Conservation (phyloP, 495 filamentous ascomycete genomes). For the Penicillium paxilli region DNA sequence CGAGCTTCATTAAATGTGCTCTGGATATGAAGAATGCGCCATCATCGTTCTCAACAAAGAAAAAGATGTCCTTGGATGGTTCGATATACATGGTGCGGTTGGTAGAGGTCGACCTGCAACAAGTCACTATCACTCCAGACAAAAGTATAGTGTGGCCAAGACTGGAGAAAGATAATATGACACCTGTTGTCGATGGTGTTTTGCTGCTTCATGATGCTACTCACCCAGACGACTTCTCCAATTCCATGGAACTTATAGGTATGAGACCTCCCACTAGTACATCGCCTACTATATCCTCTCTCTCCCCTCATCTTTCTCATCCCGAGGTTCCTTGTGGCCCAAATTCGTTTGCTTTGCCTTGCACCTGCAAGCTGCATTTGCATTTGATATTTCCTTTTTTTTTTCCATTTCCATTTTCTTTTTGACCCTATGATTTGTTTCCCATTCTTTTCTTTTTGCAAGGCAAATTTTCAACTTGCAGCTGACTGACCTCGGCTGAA, state of each 20-base stretch:
- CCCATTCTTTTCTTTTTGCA: background rate
- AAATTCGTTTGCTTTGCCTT: background rate
- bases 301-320: background rate
- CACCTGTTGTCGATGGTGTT: constrained; percentile 78
- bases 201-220: constrained; percentile 85
- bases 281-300: background rate
- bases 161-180: constrained; percentile 59
- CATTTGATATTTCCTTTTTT: background rate
- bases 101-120: constrained; percentile 64
- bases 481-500: background rate
- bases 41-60: constrained; percentile 57
- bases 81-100: constrained; percentile 75
- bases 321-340: background rate
- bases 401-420: background rate
- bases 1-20: constrained; percentile 81
- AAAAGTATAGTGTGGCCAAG: constrained; percentile 75
- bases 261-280: background rate
- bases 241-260: constrained; percentile 65
- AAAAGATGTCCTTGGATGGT: constrained; percentile 76
- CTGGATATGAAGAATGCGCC: constrained; percentile 66
- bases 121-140: constrained; percentile 49
- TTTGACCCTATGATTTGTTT: background rate
- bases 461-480: background rate
- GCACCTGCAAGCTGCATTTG: background rate
- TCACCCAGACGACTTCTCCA: constrained; percentile 65